These are phyloP conservation scores for Rubus parviflorus DNA, from an alignment of 306 rosid species.

Conservation along the genomic window DNA sequence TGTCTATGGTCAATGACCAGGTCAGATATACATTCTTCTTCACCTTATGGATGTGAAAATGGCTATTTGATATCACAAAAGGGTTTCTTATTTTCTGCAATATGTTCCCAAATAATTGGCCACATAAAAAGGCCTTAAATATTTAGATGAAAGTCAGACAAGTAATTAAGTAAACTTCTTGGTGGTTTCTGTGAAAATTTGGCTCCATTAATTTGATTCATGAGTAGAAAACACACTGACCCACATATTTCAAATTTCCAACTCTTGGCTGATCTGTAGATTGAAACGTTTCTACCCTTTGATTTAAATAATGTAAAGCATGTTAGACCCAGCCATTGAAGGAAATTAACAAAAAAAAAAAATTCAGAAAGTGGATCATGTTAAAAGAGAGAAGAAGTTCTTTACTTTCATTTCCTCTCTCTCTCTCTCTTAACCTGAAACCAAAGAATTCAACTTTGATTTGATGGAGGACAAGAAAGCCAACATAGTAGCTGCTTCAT, in stretches of 20 bases:
- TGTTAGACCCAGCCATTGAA: background rate
- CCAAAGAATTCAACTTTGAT: constrained; percentile 28
- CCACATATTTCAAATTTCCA: background rate
- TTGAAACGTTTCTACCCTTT: background rate
- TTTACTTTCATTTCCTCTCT: background rate
- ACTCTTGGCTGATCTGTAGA: constrained; percentile 14
- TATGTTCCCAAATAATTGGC: background rate
- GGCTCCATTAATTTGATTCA: background rate
- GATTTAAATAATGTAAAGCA: background rate
- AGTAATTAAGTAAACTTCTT: constrained; percentile 10
- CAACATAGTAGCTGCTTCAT: constrained; percentile 36
- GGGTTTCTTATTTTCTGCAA: background rate
- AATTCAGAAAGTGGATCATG: background rate
- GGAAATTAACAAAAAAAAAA: background rate
- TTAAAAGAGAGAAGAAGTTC: constrained; percentile 1
- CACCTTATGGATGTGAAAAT: background rate
- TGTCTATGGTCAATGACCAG: constrained; percentile 13
- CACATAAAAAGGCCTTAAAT: background rate
- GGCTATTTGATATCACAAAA: background rate
- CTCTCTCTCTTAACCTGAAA: constrained; percentile 5
- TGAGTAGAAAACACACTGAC: background rate
- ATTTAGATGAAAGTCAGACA: constrained; percentile 7
- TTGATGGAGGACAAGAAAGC: constrained; percentile 75
- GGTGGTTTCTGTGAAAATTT: constrained; percentile 14
- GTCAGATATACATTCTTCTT: background rate